phyloP scores from a whole-genome alignment of 306 rosid species.

The Fragaria ananassa region DNA sequence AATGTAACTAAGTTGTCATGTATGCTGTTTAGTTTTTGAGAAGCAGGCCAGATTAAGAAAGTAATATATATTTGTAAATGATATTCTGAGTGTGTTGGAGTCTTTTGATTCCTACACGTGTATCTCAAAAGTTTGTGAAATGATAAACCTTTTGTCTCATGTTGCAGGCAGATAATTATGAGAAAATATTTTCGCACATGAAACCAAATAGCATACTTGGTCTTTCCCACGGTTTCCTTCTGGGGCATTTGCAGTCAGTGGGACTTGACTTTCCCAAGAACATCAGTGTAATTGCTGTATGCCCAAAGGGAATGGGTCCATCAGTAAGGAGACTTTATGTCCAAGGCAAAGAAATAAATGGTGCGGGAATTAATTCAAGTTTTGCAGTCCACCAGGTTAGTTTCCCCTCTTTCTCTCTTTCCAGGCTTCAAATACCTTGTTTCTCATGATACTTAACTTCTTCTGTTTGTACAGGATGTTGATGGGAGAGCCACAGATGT shows the following conservation, averaged over 20 bases:
- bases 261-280: constrained; percentile 88
- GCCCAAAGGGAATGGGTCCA: constrained; percentile 99
- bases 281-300: constrained; percentile 90
- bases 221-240: constrained; percentile 96
- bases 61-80: neutral
- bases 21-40: neutral
- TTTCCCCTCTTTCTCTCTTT: neutral
- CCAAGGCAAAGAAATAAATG: constrained; percentile 93
- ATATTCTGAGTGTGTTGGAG: neutral
- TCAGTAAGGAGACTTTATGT: constrained; percentile 96
- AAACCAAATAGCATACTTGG: constrained; percentile 95
- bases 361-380: constrained; percentile 97
- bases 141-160: neutral
- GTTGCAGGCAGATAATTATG: constrained; percentile 88
- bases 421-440: neutral
- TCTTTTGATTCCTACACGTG: neutral
- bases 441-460: constrained; percentile 8
- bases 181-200: constrained; percentile 75
- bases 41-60: neutral
- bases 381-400: constrained; percentile 91
- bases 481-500: constrained; percentile 96
- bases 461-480: constrained; percentile 58
- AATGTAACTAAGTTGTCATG: neutral
- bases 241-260: constrained; percentile 86
- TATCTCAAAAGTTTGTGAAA: neutral